Evolutionary conservation across 176 grass and related monocot genomes (phyloP).

Genomic region (Phoenix roebelenii): DNA sequence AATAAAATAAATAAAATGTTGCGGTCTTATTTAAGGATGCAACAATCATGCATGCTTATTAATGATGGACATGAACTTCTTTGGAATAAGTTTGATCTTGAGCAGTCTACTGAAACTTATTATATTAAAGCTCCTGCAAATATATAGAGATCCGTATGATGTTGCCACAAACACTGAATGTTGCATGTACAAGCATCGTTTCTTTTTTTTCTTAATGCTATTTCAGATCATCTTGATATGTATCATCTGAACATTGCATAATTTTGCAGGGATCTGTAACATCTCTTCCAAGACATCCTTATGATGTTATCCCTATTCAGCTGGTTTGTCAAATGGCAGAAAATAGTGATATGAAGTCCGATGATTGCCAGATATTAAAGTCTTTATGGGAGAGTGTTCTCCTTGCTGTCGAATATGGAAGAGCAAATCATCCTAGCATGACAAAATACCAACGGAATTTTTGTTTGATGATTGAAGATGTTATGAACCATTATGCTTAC

Average conservation of each 20-base stretch:
- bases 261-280: slow-evolving; percentile 52
- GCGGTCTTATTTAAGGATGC: too few species aligned
- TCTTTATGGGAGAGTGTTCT: slow-evolving; percentile 56
- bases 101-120: too few species aligned
- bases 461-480: slow-evolving; percentile 60
- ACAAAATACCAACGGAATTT: slow-evolving; percentile 73
- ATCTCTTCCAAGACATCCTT: slow-evolving; percentile 34
- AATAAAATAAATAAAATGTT: too few species aligned
- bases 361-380: slow-evolving; percentile 19
- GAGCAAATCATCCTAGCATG: slow-evolving; percentile 21
- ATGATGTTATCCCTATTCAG: slow-evolving; percentile 54
- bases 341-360: slow-evolving; percentile 13
- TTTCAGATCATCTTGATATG: too few species aligned
- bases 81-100: too few species aligned
- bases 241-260: not conserved
- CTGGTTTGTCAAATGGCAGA: slow-evolving; percentile 32
- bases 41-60: too few species aligned
- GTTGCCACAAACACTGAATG: too few species aligned
- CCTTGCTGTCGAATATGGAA: slow-evolving; percentile 34
- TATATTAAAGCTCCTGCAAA: too few species aligned
- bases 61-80: too few species aligned
- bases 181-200: too few species aligned
- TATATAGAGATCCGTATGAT: too few species aligned
- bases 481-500: slow-evolving; percentile 60
- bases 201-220: too few species aligned